Evolutionary conservation across 495 filamentous ascomycete genomes (phyloP).

Genomic region (Penicillium salamii): DNA sequence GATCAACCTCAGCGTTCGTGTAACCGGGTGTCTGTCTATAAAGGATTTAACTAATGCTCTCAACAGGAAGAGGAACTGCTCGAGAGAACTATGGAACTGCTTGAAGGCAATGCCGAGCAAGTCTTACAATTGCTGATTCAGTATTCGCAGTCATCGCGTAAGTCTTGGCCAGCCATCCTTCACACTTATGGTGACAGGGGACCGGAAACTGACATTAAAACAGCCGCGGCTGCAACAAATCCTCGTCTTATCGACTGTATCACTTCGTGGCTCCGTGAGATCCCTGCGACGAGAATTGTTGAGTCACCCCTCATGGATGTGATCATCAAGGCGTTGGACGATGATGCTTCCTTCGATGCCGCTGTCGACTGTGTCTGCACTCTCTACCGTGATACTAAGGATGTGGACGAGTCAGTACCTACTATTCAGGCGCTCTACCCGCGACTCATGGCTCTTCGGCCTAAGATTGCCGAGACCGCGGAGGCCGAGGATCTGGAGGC

Average conservation of each 20-base stretch:
- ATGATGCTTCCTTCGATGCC: conserved; percentile 74
- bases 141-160: conserved; percentile 89
- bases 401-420: conserved; percentile 77
- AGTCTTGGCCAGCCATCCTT: conserved; percentile 21
- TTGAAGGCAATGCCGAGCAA: conserved; percentile 84
- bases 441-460: conserved; percentile 70
- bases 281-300: conserved; percentile 78
- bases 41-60: not conserved
- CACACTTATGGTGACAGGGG: not conserved
- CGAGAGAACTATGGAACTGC: conserved; percentile 75
- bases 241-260: conserved; percentile 92
- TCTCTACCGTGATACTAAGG: conserved; percentile 87
- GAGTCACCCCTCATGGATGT: conserved; percentile 81
- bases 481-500: conserved; percentile 80
- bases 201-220: conserved; percentile 3
- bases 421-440: conserved; percentile 85
- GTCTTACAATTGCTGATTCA: conserved; percentile 82
- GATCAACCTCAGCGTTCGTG: conserved; percentile 95
- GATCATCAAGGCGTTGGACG: conserved; percentile 71
- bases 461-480: conserved; percentile 72
- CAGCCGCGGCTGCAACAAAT: conserved; percentile 70
- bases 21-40: not conserved
- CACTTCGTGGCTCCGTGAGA: conserved; percentile 92
- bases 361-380: conserved; percentile 93
- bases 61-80: conserved; percentile 86